Conservation (phyloP, 345 rosid genomes). For the Eucalyptus lansdowneana region DNA sequence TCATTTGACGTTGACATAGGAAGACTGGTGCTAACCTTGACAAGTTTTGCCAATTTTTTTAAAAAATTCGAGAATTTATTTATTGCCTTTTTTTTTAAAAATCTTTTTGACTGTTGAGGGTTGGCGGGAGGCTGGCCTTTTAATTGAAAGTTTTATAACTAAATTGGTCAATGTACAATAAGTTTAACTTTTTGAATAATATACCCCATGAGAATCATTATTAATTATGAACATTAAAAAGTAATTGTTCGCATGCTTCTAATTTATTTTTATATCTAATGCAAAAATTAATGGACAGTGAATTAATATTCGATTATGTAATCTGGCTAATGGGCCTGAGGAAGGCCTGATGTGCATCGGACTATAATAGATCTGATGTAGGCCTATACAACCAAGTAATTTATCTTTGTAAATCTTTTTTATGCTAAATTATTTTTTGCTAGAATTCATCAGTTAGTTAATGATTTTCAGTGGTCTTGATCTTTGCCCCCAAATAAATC, state of each 20-base stretch:
- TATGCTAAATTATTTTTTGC: neutral
- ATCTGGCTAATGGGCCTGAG: neutral
- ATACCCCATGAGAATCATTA: neutral
- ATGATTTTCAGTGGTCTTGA: neutral
- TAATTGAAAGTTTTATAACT: too few species aligned
- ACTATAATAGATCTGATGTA: neutral
- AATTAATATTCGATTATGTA: neutral
- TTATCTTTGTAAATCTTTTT: neutral
- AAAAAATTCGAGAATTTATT: neutral
- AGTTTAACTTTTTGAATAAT: too few species aligned
- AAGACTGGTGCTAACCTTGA: neutral
- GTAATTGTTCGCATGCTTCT: neutral
- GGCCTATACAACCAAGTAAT: neutral
- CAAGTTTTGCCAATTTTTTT: too few species aligned
- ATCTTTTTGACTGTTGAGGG: neutral
- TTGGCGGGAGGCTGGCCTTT: accelerated
- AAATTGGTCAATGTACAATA: too few species aligned
- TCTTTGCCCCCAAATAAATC: neutral
- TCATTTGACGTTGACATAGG: too few species aligned
- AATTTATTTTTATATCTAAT: neutral
- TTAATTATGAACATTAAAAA: neutral
- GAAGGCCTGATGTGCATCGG: neutral
- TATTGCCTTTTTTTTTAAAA: too few species aligned
- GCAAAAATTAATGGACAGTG: neutral
- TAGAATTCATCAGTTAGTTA: neutral